Conservation (phyloP, 306 rosid genomes). For the Prunus salicina region DNA sequence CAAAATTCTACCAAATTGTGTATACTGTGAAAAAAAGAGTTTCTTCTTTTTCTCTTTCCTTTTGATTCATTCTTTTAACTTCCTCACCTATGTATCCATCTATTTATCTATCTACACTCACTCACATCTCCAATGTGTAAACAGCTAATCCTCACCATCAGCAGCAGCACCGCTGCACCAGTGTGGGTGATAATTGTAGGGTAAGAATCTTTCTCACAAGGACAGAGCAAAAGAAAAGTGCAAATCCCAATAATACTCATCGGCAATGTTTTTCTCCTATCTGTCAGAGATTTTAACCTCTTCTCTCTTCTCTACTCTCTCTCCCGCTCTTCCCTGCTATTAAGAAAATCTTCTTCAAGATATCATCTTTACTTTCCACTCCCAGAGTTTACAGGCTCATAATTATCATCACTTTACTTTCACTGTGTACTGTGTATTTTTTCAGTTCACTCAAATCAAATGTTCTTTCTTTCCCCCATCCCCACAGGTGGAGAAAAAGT, state of each 20-base stretch:
- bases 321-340: neutral
- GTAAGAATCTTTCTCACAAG: conserved; percentile 14
- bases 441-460: too few species aligned
- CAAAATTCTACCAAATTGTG: neutral
- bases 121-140: neutral
- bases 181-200: conserved; percentile 2
- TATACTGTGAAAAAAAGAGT: neutral
- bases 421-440: neutral
- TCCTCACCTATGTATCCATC: neutral
- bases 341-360: conserved; percentile 1
- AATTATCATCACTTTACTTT: neutral
- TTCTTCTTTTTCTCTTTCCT: neutral
- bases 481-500: conserved; percentile 4
- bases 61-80: conserved; percentile 5
- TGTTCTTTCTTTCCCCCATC: neutral
- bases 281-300: conserved; percentile 20
- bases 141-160: conserved; percentile 20
- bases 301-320: neutral
- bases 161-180: neutral
- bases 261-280: neutral
- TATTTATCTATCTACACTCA: too few species aligned
- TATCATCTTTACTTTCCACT: neutral
- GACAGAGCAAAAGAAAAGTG: neutral
- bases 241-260: conserved; percentile 32
- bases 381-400: neutral